These are phyloP conservation scores for Tetrapisispora pingtungensis DNA, from an alignment of 805 yeast species.

Conservation along the genomic window DNA sequence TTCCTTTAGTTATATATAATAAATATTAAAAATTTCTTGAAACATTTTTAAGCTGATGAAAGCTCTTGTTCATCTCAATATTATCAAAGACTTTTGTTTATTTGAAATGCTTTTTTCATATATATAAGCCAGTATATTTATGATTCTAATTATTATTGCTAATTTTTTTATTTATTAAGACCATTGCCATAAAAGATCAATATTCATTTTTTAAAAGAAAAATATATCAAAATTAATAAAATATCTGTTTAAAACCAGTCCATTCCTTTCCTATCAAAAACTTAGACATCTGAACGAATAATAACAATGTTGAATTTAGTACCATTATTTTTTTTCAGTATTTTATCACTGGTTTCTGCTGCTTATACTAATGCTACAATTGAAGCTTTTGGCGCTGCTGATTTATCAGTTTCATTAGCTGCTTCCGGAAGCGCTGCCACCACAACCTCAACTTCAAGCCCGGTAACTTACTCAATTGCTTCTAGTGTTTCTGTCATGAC, in stretches of 20 bases:
- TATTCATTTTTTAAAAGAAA: background rate
- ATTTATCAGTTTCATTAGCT: background rate
- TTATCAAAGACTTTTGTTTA: no score
- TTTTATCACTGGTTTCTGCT: constrained; percentile 11
- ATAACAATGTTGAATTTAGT: background rate
- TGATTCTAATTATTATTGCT: no score
- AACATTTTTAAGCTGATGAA: background rate
- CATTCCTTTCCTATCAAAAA: background rate
- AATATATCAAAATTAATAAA: background rate
- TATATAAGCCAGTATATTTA: no score
- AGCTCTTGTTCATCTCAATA: no score
- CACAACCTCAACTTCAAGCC: constrained; percentile 14
- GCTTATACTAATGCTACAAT: constrained; percentile 14
- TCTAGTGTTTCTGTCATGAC: constrained; percentile 11
- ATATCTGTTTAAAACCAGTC: background rate
- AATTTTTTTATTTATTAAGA: no score
- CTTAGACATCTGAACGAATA: background rate
- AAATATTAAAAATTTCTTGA: background rate
- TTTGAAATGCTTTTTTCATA: no score
- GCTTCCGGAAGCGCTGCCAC: background rate
- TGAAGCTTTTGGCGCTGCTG: background rate
- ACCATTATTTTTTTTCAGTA: background rate
- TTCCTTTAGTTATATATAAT: no score
- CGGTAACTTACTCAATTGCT: constrained; percentile 10
- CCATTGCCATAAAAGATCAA: background rate